Base-by-base conservation (phyloP, 345 rosid genomes). In the Aquilaria sinensis region DNA sequence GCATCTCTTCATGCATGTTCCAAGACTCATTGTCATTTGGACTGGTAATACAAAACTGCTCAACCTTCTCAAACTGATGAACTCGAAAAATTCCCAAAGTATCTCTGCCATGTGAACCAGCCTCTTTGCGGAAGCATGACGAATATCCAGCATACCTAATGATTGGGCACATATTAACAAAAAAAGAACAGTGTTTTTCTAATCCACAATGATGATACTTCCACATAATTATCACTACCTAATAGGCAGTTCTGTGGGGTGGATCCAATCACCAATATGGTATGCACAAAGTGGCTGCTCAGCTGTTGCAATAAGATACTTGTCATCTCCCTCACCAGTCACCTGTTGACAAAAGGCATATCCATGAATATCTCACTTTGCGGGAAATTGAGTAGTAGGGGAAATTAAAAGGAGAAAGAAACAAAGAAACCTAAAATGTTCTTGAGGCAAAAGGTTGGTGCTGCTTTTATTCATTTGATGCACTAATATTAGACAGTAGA, bases 41-140 rank as follows among this genome's bases (percentile, higher is more conserved):
- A 72, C 79, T 78, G 45, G 90, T 80, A 46, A 85, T 41, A 70
- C 87, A 85, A 56, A 85, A 81, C 63, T 84, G 90, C 70, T 84
- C 90, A 65, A 84, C 85, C 64, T 84, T 84, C 77, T 84, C 90
- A 70, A 84, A 81, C 61, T 84, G 87, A 72, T 84, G 85, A 69
- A 80, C 85, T 52, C 87, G 71, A 71, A 84, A 84, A 56, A 84
- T 84, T 62, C 87, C 90, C 61, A 84, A 62, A 47, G 89, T 84
- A 56, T 84, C 86, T 54, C 89, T 82, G 32, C 89, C 89, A 46
- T 84, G 88, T 15, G 88, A 65, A 62, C 89, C 89, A 58, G 89
- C 89, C 71, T 84, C 89, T 66, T 84, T 84, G 15, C 89, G 89
- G 70, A 81, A 84, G 71, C 90, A 84, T 12, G 87, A 70, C 2